Percentiles rank a stretch among this genome's conserved stretches.
phyloP scores from a whole-genome alignment of 495 filamentous ascomycete genomes.

The Tuber brumale region DNA sequence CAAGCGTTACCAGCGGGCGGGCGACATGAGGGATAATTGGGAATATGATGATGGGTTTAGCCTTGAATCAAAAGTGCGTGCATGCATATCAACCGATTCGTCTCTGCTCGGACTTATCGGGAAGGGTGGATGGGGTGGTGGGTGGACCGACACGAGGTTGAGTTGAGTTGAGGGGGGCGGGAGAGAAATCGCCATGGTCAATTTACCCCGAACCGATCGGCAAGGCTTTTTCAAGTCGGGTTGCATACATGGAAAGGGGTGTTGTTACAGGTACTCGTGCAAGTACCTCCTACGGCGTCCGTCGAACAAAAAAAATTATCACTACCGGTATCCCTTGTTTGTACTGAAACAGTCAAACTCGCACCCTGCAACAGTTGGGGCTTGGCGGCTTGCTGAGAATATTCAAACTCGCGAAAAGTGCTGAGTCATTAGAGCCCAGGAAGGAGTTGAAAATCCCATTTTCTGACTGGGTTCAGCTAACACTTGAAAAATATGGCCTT shows the following conservation, averaged over 20 bases:
- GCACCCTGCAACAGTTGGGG: background rate
- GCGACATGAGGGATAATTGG: background rate
- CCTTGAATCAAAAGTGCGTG: background rate
- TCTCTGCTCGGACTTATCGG: background rate
- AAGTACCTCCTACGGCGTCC: too few species aligned
- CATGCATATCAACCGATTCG: conserved; percentile 5
- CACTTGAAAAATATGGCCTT: background rate
- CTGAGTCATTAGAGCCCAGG: background rate
- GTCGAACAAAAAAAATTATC: too few species aligned
- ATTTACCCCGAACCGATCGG: background rate
- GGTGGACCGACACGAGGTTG: background rate
- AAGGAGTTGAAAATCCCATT: background rate
- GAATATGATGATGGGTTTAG: background rate
- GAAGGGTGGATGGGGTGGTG: background rate
- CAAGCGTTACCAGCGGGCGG: background rate
- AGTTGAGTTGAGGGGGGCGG: background rate
- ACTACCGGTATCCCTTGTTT: background rate
- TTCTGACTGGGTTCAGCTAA: background rate
- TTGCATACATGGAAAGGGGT: background rate
- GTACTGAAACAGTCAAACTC: background rate
- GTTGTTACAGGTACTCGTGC: background rate
- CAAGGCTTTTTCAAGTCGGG: background rate
- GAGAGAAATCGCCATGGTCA: background rate
- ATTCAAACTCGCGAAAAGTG: background rate
- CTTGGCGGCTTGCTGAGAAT: background rate